Evolutionary conservation across 23 red algal genomes (phyloP).

Genomic region (Porphyridium purpureum): DNA sequence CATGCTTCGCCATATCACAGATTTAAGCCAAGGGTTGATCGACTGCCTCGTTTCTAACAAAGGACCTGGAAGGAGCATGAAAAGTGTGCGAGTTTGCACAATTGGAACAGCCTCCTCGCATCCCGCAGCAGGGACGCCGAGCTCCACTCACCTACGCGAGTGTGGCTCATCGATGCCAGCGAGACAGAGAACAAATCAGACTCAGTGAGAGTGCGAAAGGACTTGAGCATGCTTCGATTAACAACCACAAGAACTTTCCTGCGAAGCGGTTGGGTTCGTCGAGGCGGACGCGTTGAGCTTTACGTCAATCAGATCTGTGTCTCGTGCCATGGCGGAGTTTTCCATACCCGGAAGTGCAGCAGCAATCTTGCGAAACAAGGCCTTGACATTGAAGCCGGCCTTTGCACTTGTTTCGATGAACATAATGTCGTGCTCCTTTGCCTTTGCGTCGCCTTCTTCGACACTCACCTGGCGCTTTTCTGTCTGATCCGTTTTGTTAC

Average conservation of each 20-base stretch:
- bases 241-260: constrained; percentile 1
- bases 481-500: constrained; percentile 90
- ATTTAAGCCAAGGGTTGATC: no score
- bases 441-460: constrained; percentile 97
- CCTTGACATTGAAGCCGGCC: constrained; percentile 91
- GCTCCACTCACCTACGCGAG: no score
- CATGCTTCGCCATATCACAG: not conserved
- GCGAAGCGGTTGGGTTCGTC: not conserved
- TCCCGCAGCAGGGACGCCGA: no score
- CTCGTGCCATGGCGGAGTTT: constrained; percentile 45
- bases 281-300: constrained; percentile 31
- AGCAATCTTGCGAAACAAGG: constrained; percentile 97
- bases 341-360: constrained; percentile 85
- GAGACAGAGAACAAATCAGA: no score
- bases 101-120: no score
- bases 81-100: no score
- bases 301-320: constrained; percentile 80
- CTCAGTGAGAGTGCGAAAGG: no score
- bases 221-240: no score
- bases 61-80: no score
- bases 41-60: no score
- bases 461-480: constrained; percentile 73
- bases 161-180: no score
- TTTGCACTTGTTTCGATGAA: constrained; percentile 99
- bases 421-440: constrained; percentile 96